phyloP scores from a whole-genome alignment of 441 rosid genomes.

The Populus tomentosa region DNA sequence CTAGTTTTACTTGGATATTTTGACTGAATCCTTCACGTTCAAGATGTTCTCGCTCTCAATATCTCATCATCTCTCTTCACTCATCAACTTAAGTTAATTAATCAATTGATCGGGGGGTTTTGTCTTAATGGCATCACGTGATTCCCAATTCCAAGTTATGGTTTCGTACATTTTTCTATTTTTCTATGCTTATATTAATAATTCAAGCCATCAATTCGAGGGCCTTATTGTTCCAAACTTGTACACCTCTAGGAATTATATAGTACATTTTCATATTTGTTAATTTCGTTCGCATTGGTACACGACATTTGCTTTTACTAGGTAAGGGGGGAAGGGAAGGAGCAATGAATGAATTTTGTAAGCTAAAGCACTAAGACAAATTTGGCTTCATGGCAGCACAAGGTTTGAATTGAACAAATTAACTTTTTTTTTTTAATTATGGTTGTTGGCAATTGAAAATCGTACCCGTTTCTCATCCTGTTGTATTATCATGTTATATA shows the following conservation, averaged over 20 bases:
- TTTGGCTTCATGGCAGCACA: neutral
- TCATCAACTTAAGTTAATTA: slow-evolving; percentile 31
- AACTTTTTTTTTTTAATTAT: neutral
- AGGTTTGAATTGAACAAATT: neutral
- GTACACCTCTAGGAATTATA: slow-evolving; percentile 3
- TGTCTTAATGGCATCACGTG: slow-evolving; percentile 82
- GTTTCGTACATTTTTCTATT: slow-evolving; percentile 28
- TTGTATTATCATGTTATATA: no score
- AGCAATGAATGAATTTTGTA: neutral
- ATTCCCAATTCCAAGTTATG: slow-evolving; percentile 50
- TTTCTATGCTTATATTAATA: slow-evolving; percentile 8
- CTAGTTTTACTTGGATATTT: slow-evolving; percentile 12
- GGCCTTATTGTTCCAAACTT: neutral
- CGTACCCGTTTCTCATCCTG: neutral
- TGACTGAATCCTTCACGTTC: slow-evolving; percentile 25
- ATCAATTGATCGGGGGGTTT: slow-evolving; percentile 59
- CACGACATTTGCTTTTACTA: neutral
- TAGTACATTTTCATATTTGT: slow-evolving; percentile 3
- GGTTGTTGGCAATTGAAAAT: neutral
- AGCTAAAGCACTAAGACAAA: neutral
- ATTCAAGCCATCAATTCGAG: slow-evolving; percentile 16
- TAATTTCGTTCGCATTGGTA: neutral
- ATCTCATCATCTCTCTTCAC: slow-evolving; percentile 5
- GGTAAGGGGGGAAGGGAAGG: neutral
- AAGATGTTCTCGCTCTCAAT: slow-evolving; percentile 10